Base-by-base conservation (phyloP, 805 yeast genomes). In the Saturnispora quitensis region DNA sequence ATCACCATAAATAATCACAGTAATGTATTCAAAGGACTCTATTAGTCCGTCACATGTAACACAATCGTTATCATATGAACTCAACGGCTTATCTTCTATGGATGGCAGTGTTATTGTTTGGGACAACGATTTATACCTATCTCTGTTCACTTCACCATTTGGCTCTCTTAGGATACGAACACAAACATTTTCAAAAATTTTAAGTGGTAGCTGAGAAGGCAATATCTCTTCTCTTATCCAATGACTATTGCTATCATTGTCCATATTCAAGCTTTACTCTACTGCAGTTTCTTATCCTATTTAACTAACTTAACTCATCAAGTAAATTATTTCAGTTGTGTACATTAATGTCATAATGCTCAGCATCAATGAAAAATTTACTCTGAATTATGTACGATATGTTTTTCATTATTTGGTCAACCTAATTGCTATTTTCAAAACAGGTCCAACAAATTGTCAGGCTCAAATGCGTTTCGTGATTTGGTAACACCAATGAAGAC, bases 211-310 rank as follows among this genome's bases (percentile, higher is more conserved):
- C 33, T 56, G 58, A 1, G 67, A 62, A 3, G 62, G 58, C 20
- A 60, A 50, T 9, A 64, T 36, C 4, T 67, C 64, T 48, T 57
- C 62, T 45, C 61, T 61, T 18, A 60, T 43, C 49, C 48, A 50
- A 45, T 27, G 33, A 12, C 24, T n/a, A 5, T 25, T 42, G 15
- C 7, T 20, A 17, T 48, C 46, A 28, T 44, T 33, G 40, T 40
- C 34, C 38, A 28, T 44, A 17, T 20, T 20, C 27, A 8, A n/a
- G 22, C 24, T 17, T 13, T 7, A 18, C 7, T 27, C 33, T 15
- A 12, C 44, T 13, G 9, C 24, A 31, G n/a, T 13, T 31, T 13
- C 34, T 31, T 31, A 31, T 31, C n/a, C 34, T 31, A 31, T 10
- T 13, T 3, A 31, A 5, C 12, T 5, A 31, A 31, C 34, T 31